A percentile compares a stretch with the other conserved stretches of the same genome.
phyloP scores from a whole-genome alignment of 2,329 filamentous ascomycete genomes.

The Ploettnerulaceae sp. region DNA sequence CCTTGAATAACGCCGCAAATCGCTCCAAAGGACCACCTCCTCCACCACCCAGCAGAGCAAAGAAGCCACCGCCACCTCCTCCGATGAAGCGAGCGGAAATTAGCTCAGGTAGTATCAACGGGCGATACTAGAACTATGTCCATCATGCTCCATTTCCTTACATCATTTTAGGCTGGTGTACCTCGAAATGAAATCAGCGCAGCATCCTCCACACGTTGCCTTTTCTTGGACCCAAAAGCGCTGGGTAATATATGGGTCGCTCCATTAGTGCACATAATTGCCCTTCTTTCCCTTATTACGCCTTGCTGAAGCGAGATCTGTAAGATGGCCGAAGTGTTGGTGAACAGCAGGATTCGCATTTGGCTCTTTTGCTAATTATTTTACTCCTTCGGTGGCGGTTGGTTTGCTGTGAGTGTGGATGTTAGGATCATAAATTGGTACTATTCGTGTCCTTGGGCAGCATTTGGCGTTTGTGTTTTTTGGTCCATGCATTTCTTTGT shows the following conservation, averaged over 20 bases:
- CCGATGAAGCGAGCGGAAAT: conserved; percentile 53
- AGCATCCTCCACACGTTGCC: neutral
- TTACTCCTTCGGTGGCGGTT: neutral
- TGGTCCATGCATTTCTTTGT: no score
- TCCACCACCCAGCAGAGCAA: conserved; percentile 55
- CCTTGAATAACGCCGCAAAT: conserved; percentile 32
- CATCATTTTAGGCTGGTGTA: neutral
- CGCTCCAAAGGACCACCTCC: conserved; percentile 53
- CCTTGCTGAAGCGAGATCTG: neutral
- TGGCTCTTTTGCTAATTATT: neutral
- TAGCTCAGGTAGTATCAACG: conserved; percentile 22
- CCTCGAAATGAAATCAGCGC: neutral
- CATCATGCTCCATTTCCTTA: no score
- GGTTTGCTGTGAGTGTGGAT: neutral
- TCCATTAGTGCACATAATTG: conserved; percentile 10
- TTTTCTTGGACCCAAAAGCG: neutral
- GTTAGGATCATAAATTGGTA: neutral
- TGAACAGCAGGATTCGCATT: conserved; percentile 9
- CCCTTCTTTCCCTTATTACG: neutral
- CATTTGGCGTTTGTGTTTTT: neutral
- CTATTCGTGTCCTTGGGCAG: neutral
- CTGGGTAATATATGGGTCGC: neutral
- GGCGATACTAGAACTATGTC: conserved; percentile 19
- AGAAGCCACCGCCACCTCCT: conserved; percentile 62
- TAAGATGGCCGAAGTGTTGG: neutral